These are phyloP conservation scores for Saccharomycopsis schoenii DNA, from an alignment of 805 yeast genomes.

Conservation along the genomic window DNA sequence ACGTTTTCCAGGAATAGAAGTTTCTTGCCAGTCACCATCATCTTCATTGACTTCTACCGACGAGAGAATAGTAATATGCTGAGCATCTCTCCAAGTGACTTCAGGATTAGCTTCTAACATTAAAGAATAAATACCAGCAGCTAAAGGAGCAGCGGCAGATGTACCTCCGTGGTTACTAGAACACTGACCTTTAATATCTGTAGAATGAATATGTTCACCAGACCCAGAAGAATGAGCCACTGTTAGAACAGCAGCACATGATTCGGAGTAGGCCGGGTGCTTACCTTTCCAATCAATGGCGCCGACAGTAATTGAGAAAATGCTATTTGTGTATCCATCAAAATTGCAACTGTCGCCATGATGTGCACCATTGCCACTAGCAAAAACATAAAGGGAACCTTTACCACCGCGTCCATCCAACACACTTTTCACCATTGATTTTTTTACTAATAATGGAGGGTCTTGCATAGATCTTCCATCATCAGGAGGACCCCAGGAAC, in stretches of 20 bases:
- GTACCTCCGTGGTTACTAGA: conserved; percentile 85
- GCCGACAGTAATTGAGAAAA: conserved; percentile 88
- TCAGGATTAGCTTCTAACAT: conserved; percentile 77
- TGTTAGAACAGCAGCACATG: conserved; percentile 90
- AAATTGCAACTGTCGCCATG: conserved; percentile 86
- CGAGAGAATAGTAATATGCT: conserved; percentile 65
- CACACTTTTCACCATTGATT: conserved; percentile 78
- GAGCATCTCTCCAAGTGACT: conserved; percentile 93
- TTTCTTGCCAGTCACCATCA: conserved; percentile 67
- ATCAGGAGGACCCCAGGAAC: conserved; percentile 98
- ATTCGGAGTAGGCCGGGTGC: conserved; percentile 86
- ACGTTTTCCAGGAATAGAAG: conserved; percentile 47
- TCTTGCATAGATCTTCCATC: conserved; percentile 81
- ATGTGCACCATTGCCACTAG: conserved; percentile 88
- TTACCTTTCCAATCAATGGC: conserved; percentile 81
- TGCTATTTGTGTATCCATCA: conserved; percentile 95
- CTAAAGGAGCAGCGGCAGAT: conserved; percentile 97
- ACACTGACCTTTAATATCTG: conserved; percentile 66
- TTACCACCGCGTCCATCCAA: conserved; percentile 69
- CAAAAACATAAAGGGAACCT: conserved; percentile 90
- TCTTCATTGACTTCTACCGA: conserved; percentile 56
- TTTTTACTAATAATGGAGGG: conserved; percentile 68
- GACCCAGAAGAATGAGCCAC: conserved; percentile 91
- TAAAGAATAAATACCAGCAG: conserved; percentile 89
- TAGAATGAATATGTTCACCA: conserved; percentile 80